Conservation (phyloP, 495 filamentous ascomycete species). For the Evernia prunastri region DNA sequence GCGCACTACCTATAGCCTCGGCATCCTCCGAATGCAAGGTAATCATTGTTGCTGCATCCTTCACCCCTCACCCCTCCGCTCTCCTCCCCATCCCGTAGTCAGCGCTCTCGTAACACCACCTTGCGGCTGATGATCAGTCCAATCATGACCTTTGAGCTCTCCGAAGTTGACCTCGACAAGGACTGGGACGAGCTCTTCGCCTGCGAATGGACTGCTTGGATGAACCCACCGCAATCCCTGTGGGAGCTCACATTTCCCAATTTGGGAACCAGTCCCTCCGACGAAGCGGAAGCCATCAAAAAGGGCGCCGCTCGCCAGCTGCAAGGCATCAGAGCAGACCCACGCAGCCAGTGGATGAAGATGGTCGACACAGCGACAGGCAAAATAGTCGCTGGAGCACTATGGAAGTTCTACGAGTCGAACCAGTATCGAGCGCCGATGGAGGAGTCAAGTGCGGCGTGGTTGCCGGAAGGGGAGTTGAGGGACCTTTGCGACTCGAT, state of each 20-base stretch:
- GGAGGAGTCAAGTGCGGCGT: background rate
- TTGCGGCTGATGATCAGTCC: no score
- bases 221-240: background rate
- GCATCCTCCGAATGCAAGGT: no score
- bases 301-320: background rate
- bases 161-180: background rate
- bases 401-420: constrained; percentile 1
- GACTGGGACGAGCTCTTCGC: background rate
- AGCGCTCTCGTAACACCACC: no score
- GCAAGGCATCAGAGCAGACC: background rate
- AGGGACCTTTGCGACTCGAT: background rate
- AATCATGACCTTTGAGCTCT: background rate
- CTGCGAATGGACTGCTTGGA: background rate
- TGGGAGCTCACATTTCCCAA: constrained; percentile 1
- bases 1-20: no score
- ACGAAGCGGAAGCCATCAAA: background rate
- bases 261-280: background rate
- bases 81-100: no score
- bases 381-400: background rate
- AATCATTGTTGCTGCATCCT: no score
- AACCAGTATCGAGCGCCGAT: background rate
- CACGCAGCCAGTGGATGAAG: background rate
- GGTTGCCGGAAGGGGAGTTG: background rate
- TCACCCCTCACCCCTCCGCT: no score
- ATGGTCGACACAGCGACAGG: background rate